phyloP scores from a whole-genome alignment of 2,329 filamentous ascomycete species.

The Pseudogymnoascus sp. region DNA sequence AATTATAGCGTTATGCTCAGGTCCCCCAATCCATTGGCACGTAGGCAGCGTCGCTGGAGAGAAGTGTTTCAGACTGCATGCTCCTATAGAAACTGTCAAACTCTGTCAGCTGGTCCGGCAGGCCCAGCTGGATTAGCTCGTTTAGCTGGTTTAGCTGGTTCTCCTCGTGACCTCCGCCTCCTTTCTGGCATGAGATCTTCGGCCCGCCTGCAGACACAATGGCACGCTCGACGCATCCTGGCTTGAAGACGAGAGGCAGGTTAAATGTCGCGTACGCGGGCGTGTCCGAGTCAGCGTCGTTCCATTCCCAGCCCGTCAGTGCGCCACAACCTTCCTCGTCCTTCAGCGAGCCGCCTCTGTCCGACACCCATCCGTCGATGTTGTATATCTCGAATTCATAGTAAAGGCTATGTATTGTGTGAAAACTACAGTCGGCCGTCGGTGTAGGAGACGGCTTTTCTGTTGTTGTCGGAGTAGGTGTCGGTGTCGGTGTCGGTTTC shows the following conservation, averaged over 20 bases:
- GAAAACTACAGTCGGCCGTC: no score
- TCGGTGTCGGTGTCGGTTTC: no score
- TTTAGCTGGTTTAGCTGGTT: not conserved
- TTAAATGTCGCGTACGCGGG: conserved; percentile 16
- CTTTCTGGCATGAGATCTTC: conserved; percentile 16
- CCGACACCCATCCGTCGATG: not conserved
- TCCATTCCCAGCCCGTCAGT: conserved; percentile 13
- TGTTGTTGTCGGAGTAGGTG: no score
- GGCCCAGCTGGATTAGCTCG: not conserved
- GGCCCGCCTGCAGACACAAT: conserved; percentile 23
- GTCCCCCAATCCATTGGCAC: not conserved
- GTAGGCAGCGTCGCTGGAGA: not conserved
- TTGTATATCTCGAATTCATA: not conserved
- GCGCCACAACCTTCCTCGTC: conserved; percentile 12
- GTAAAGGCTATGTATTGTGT: not conserved
- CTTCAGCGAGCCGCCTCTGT: not conserved
- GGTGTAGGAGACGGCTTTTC: no score
- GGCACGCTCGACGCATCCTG: conserved; percentile 23
- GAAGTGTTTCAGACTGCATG: not conserved
- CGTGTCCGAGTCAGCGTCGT: not conserved
- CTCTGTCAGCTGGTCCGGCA: not conserved
- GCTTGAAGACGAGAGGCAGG: conserved; percentile 21
- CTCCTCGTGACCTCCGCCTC: not conserved
- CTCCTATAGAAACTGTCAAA: not conserved
- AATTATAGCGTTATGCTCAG: not conserved